Conservation (phyloP, 352 stramenopile species). For the Phytophthora europaea region DNA sequence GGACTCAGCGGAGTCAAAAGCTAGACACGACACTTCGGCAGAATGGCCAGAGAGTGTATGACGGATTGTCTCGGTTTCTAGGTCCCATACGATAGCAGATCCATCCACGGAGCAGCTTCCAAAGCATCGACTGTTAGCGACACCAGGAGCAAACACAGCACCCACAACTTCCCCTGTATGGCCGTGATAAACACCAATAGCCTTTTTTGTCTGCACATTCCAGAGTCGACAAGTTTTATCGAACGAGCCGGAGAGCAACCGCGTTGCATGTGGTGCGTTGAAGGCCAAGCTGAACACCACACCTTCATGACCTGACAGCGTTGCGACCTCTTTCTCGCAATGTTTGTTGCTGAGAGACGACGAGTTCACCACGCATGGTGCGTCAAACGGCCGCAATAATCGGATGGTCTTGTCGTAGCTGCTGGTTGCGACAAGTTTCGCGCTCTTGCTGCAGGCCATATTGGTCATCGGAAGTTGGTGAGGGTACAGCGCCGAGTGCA, state of each 20-base stretch:
- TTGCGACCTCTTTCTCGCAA: constrained; percentile 39
- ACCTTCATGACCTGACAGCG: constrained; percentile 65
- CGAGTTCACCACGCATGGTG: background rate
- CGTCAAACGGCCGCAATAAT: constrained; percentile 50
- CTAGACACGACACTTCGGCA: constrained; percentile 74
- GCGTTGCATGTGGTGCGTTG: constrained; percentile 58
- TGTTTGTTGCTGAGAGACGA: constrained; percentile 16
- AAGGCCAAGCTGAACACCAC: constrained; percentile 80
- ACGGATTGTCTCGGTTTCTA: constrained; percentile 54
- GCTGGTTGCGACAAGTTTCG: constrained; percentile 61
- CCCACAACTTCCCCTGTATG: constrained; percentile 73
- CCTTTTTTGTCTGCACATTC: constrained; percentile 47
- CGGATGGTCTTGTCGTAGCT: constrained; percentile 86
- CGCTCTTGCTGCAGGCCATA: constrained; percentile 77
- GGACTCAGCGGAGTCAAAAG: constrained; percentile 54
- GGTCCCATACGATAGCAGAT: constrained; percentile 74
- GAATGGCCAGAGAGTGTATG: constrained; percentile 64
- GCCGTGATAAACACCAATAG: constrained; percentile 57
- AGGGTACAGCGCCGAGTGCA: constrained; percentile 56
- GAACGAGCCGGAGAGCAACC: constrained; percentile 77
- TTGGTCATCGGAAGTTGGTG: constrained; percentile 81
- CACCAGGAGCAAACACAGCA: constrained; percentile 48
- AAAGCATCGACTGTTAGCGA: constrained; percentile 44
- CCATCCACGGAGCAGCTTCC: constrained; percentile 81
- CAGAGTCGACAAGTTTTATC: constrained; percentile 85